Evolutionary conservation across 805 yeast species (phyloP).

Genomic region (Candida taoyuanica): DNA sequence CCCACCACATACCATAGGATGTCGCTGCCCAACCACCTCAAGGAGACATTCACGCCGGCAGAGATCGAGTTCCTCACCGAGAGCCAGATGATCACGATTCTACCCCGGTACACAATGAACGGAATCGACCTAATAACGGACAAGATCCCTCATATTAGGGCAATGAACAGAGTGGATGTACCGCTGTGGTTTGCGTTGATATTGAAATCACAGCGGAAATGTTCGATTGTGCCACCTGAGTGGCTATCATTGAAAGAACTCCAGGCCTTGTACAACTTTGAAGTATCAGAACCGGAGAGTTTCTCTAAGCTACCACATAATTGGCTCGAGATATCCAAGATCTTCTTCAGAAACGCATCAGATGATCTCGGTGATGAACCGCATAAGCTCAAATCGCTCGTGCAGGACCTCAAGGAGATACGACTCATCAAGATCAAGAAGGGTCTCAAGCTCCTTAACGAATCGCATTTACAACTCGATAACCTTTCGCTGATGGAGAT

Average conservation of each 20-base stretch:
- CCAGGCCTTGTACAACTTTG: constrained; percentile 59
- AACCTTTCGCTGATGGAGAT: constrained; percentile 81
- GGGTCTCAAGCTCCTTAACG: constrained; percentile 76
- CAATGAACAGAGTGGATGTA: constrained; percentile 63
- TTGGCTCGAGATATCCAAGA: constrained; percentile 81
- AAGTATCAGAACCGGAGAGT: constrained; percentile 47
- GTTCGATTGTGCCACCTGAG: constrained; percentile 78
- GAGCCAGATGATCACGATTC: constrained; percentile 62
- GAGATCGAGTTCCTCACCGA: constrained; percentile 86
- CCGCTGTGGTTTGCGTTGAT: constrained; percentile 88
- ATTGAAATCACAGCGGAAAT: constrained; percentile 77
- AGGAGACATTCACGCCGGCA: constrained; percentile 59
- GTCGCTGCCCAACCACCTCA: constrained; percentile 58
- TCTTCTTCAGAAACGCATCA: constrained; percentile 59
- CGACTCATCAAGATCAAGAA: constrained; percentile 75
- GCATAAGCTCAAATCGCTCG: constrained; percentile 59
- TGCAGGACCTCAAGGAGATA: constrained; percentile 83
- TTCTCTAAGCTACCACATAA: constrained; percentile 78
- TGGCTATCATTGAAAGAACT: constrained; percentile 67
- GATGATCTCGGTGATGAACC: constrained; percentile 78
- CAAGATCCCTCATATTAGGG: constrained; percentile 55
- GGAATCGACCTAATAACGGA: constrained; percentile 59
- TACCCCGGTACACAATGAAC: constrained; percentile 74
- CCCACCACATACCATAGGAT: constrained; percentile 29
- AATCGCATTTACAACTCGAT: constrained; percentile 75